Evolutionary conservation across 129 eudicot genomes (phyloP), one percentile per base, ranked within the genome.

Genomic region (Centrapalus pauciflorus): DNA sequence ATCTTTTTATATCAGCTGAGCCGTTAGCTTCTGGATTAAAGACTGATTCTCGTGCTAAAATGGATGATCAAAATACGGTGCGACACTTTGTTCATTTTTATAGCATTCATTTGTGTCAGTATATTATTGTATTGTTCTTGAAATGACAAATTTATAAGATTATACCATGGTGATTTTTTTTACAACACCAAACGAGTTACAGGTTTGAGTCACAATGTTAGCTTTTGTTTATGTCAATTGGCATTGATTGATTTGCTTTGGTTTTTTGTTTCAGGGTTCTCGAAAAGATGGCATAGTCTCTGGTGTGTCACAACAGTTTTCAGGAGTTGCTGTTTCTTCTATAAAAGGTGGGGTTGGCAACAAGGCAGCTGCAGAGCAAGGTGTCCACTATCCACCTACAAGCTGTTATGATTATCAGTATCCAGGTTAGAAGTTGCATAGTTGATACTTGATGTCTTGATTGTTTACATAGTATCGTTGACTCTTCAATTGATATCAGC

Each of bases 381-480:
- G 77, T 43, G 69, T 27, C 74, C 74, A 76, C 35, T 50, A 77
- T 64, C 74, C 82, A 43, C 82, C 79, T 37, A 63, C 87, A 67
- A 76, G 75, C 87, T 80, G 79, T 72, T 83, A 77, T 32, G 74
- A 83, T 72, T 79, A 86, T 66, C 84, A 83, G 68, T 86, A 86
- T 64, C 81, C 96, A 86, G 96, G 96, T 89, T 64, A 71, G 69
- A 69, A 69, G n/a, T 59, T 67, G 43, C 32, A 63, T 71, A 12
- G 7, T 17, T 51, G 52, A 1, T 7, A 46, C 16, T 10, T 46
- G 26, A 27, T 45, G 25, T 14, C 54, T 13, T 46, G 2, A 48
- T 48, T 7, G 24, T 17, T 14, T 14, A 48, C 16, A 14, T 19
- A 7, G 7, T 17, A 48, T n/a, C n/a, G n/a, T n/a, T 7, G 21